Evolutionary conservation across 306 rosid genomes (phyloP).

Genomic region (Quercus agrifolia): DNA sequence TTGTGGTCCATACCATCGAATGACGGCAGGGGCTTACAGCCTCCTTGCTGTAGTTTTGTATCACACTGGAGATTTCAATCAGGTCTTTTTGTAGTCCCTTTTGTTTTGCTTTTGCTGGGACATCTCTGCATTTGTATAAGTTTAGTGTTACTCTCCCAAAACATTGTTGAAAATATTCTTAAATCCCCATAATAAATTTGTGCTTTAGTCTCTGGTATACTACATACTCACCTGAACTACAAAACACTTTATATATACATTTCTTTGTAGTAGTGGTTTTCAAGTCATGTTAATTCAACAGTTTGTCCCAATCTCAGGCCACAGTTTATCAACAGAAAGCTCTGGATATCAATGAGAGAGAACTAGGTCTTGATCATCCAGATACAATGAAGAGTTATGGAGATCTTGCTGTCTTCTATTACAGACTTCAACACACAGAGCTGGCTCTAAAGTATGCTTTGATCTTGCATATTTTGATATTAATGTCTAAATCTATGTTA

Average conservation of each 20-base stretch:
- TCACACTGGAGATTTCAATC: slow-evolving; percentile 99
- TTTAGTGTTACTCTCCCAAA: neutral
- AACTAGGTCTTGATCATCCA: slow-evolving; percentile 97
- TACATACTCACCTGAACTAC: neutral
- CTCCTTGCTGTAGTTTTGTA: slow-evolving; percentile 98
- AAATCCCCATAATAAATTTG: neutral
- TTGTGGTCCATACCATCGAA: slow-evolving; percentile 97
- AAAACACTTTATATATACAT: neutral
- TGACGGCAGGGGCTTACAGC: slow-evolving; percentile 99
- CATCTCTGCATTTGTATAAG: slow-evolving; percentile 1
- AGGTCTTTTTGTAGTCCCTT: slow-evolving; percentile 47
- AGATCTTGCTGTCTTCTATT: slow-evolving; percentile 98
- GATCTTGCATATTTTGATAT: slow-evolving; percentile 17
- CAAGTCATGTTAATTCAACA: slow-evolving; percentile 18
- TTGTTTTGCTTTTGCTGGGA: slow-evolving; percentile 32
- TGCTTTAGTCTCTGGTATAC: neutral
- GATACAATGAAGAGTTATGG: slow-evolving; percentile 99
- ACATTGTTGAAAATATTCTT: neutral
- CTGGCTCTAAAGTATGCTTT: slow-evolving; percentile 89
- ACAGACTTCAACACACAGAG: slow-evolving; percentile 98
- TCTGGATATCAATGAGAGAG: slow-evolving; percentile 96
- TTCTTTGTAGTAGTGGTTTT: slow-evolving; percentile 13
- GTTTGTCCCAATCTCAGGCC: slow-evolving; percentile 57
- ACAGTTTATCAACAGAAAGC: slow-evolving; percentile 98
- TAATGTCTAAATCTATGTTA: slow-evolving; percentile 4